Percentiles rank a stretch among this genome's conserved stretches.
phyloP scores from a whole-genome alignment of 2,329 filamentous ascomycete species.

The Rutstroemia sp. region DNA sequence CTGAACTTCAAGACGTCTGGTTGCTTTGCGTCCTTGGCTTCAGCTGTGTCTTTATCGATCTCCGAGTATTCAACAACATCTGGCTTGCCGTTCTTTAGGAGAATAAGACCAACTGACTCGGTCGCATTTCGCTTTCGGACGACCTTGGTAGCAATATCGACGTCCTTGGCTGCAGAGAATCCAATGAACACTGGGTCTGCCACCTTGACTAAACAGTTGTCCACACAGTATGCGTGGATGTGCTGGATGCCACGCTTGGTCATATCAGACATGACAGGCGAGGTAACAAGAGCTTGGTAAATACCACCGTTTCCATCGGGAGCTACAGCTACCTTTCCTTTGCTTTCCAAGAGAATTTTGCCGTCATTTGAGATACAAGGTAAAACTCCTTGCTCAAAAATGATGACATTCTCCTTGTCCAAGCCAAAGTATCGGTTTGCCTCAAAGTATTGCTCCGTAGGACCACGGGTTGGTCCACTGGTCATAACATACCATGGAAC shows the following conservation, averaged over 20 bases:
- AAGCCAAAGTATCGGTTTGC: slow-evolving; percentile 89
- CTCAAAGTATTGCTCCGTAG: slow-evolving; percentile 90
- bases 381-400: slow-evolving; percentile 95
- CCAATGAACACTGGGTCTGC: slow-evolving; percentile 94
- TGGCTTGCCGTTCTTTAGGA: slow-evolving; percentile 91
- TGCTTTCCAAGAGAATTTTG: slow-evolving; percentile 90
- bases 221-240: slow-evolving; percentile 95
- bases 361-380: slow-evolving; percentile 97
- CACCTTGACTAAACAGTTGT: slow-evolving; percentile 99
- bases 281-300: slow-evolving; percentile 81
- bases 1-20: slow-evolving; percentile 84
- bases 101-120: slow-evolving; percentile 89
- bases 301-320: slow-evolving; percentile 96
- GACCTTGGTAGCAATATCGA: slow-evolving; percentile 98
- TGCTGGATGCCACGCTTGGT: slow-evolving; percentile 82
- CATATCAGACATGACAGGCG: slow-evolving; percentile 82
- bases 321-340: slow-evolving; percentile 84
- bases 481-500: slow-evolving; percentile 99
- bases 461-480: slow-evolving; percentile 82
- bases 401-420: slow-evolving; percentile 72
- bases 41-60: slow-evolving; percentile 82
- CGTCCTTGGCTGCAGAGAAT: slow-evolving; percentile 78
- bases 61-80: slow-evolving; percentile 99
- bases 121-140: slow-evolving; percentile 95
- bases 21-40: slow-evolving; percentile 78